Evolutionary conservation across 73 alveolate genomes (phyloP), one percentile per base, ranked within the genome.

Genomic region (Symbiodinium natans): DNA sequence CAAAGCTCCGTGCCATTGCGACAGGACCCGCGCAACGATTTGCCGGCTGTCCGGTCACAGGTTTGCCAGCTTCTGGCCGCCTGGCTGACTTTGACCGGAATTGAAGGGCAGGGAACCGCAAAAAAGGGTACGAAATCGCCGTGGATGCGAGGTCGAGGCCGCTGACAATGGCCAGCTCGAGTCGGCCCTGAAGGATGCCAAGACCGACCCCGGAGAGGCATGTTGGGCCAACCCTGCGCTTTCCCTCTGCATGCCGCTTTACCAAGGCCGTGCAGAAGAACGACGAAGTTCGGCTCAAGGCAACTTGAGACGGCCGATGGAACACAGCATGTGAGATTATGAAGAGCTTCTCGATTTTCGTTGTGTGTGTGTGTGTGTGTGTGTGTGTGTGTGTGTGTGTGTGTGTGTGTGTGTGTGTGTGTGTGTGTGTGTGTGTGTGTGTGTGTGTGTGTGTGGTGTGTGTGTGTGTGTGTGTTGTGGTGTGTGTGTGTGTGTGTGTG

Each of bases 21-120:
- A 13, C 59, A 46, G 40, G 92, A 83, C 52, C 92, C 74, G 17
- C 92, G 92, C 17, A 83, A 83, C 41, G 92, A 83, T 33, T 11
- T 83, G 92, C 92, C 38, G n/a, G 75, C 21, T 33, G 92, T 83
- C 34, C 73, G 92, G 15, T 42, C 92, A 17, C 75, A 83, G 75
- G 54, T 83, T 56, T 31, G 92, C 40, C 75, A 83, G 39, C 74
- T 83, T 8, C 92, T 83, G 46, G 92, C 34, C 21, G 48, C 40
- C 75, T 82, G 34, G 38, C 63, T n/a, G 39, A 13, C 21, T 46
- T 46, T 9, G 59, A 46, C n/a, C n/a, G n/a, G n/a, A n/a, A n/a
- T n/a, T n/a, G n/a, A n/a, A n/a, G n/a, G n/a, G n/a, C n/a, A n/a
- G n/a, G n/a, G n/a, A n/a, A n/a, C n/a, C n/a, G n/a, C n/a, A 41